These are phyloP conservation scores for Aspergillus aculeatinus DNA, from an alignment of 2,329 filamentous ascomycete genomes.

Conservation along the genomic window DNA sequence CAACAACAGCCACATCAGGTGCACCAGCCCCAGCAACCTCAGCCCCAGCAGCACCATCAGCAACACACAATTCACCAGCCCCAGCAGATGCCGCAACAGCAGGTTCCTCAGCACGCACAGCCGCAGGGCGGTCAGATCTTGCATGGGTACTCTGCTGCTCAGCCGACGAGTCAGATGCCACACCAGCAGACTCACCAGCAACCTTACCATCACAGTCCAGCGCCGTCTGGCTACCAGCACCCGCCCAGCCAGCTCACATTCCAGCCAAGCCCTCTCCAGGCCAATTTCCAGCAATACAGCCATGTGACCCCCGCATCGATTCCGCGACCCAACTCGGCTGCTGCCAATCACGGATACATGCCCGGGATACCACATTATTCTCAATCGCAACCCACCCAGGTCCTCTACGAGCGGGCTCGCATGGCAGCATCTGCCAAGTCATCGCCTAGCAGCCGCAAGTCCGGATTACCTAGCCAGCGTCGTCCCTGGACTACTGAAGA, in stretches of 20 bases:
- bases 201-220: slow-evolving; percentile 36
- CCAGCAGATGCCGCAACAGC: slow-evolving; percentile 24
- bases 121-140: slow-evolving; percentile 34
- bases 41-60: slow-evolving; percentile 29
- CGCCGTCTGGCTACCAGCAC: slow-evolving; percentile 38
- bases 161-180: slow-evolving; percentile 27
- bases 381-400: slow-evolving; percentile 53
- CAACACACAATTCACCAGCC: slow-evolving; percentile 22
- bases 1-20: slow-evolving; percentile 28
- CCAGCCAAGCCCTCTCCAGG: slow-evolving; percentile 42
- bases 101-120: slow-evolving; percentile 17
- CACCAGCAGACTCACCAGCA: slow-evolving; percentile 28
- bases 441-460: slow-evolving; percentile 53
- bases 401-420: slow-evolving; percentile 58
- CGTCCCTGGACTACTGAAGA: slow-evolving; percentile 87
- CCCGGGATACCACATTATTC: slow-evolving; percentile 48
- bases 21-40: slow-evolving; percentile 25
- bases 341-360: slow-evolving; percentile 46
- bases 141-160: slow-evolving; percentile 37
- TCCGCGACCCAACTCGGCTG: slow-evolving; percentile 34
- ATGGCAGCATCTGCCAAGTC: slow-evolving; percentile 56
- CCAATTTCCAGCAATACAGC: slow-evolving; percentile 44
- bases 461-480: slow-evolving; percentile 58
- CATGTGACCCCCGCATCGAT: slow-evolving; percentile 33
- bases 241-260: slow-evolving; percentile 35